Base-by-base conservation (phyloP, 352 stramenopile species). In the Globisporangium irregulare region DNA sequence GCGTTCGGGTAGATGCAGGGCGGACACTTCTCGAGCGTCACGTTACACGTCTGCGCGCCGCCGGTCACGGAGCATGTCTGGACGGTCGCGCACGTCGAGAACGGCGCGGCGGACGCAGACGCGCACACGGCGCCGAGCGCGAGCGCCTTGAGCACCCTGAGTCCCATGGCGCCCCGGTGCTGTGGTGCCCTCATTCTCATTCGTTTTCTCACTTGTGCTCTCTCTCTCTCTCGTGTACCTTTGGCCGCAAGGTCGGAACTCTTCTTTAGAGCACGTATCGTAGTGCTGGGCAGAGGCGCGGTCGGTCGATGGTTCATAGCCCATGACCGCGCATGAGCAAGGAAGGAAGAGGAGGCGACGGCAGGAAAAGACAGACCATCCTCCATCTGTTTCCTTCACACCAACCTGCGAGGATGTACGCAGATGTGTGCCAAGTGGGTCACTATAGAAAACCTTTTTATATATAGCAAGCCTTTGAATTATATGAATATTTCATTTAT, bases 1-100 rank as follows among this genome's bases (percentile, higher is more conserved):
- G 78, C 69, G 8, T 85, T 71, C 46, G 71, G 70, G 75, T 87
- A 91, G 61, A 92, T 81, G 68, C 84, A 92, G 1, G 84, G 81
- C 64, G 84, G 84, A 25, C 84, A 92, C 50, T 62, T 56, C n/a
- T 58, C 38, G 22, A 62, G 24, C 14, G 22, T 36, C 54, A 66
- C 48, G 27, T 71, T 25, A n/a, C 66, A 71, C 32, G 22, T 15
- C 20, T 36, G 43, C 24, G 66, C 36, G 14, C 43, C 34, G 41
- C 58, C 66, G 29, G 20, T 60, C 14, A 63, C n/a, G 2, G 14
- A 32, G 59, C 66, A 71, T 50, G 66, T 66, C 41, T 32, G 9
- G 10, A 71, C 58, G 9, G 22, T 62, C 1, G 59, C 36, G 59
- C 66, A 71, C 18, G 27, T 54, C 22, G 25, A 53, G 56, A 69